These are phyloP conservation scores for Asterochloris sp. DNA, from an alignment of 139 green algal genomes.

Conservation along the genomic window DNA sequence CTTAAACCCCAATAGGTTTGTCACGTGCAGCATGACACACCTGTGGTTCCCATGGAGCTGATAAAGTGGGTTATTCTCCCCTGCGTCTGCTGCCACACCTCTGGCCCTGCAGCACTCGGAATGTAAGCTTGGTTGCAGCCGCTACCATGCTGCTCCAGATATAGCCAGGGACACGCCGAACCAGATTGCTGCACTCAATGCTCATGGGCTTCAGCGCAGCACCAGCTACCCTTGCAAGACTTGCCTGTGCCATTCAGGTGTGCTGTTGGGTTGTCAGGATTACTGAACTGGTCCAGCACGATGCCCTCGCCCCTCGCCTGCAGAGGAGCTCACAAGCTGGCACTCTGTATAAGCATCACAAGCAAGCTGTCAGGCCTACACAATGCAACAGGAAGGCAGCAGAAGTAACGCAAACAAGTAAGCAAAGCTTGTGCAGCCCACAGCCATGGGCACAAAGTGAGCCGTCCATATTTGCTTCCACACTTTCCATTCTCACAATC, in stretches of 20 bases:
- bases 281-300: constrained; percentile 50
- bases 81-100: constrained; percentile 49
- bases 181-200: too few relatives aligned
- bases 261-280: constrained; percentile 37
- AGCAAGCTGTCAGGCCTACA: background rate
- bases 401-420: too few relatives aligned
- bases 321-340: too few relatives aligned
- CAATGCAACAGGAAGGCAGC: too few relatives aligned
- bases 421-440: too few relatives aligned
- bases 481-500: too few relatives aligned
- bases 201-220: background rate
- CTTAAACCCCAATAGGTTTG: background rate
- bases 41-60: constrained; percentile 45
- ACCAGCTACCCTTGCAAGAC: background rate
- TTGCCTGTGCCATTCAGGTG: constrained; percentile 31
- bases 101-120: constrained; percentile 29
- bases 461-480: too few relatives aligned
- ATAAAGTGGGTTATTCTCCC: constrained; percentile 52
- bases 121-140: constrained; percentile 34
- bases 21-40: background rate
- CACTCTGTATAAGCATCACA: background rate
- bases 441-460: too few relatives aligned
- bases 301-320: constrained; percentile 28
- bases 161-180: too few relatives aligned
- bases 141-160: constrained; percentile 45